These are phyloP conservation scores for Yamadazyma membranifaciens DNA, from an alignment of 1,139 yeast species.

Conservation along the genomic window DNA sequence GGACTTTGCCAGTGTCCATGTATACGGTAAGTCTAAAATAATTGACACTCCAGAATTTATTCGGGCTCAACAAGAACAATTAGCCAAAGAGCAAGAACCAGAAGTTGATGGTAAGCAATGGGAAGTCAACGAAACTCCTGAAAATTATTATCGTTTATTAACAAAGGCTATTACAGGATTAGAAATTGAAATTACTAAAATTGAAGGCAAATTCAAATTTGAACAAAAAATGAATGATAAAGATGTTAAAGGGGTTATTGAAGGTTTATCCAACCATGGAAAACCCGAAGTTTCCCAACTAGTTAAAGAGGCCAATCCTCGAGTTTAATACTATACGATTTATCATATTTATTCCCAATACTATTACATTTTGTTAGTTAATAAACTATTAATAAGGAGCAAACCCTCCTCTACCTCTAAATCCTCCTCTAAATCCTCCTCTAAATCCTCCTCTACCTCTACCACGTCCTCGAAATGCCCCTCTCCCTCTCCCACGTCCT, in stretches of 20 bases:
- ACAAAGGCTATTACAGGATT: conserved; percentile 61
- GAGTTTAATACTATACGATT: background rate
- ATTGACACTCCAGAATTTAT: conserved; percentile 50
- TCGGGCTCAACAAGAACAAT: conserved; percentile 40
- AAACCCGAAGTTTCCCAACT: conserved; percentile 21
- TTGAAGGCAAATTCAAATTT: conserved; percentile 60
- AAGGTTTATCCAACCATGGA: conserved; percentile 40
- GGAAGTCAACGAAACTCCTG: conserved; percentile 63
- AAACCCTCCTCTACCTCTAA: conserved; percentile 24
- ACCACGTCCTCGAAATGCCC: conserved; percentile 26
- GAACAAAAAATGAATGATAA: conserved; percentile 48
- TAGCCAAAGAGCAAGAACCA: conserved; percentile 51
- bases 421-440: conserved; percentile 15
- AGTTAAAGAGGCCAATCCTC: conserved; percentile 15
- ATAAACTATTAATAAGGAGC: conserved; percentile 6
- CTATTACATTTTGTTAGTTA: background rate
- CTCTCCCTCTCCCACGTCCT: conserved; percentile 21
- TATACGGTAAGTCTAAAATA: conserved; percentile 52
- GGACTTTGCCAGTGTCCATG: conserved; percentile 66
- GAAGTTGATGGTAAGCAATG: conserved; percentile 37
- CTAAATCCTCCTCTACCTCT: conserved; percentile 22
- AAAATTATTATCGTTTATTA: conserved; percentile 39
- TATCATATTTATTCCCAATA: background rate
- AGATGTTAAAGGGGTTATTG: conserved; percentile 54
- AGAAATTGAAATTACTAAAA: conserved; percentile 49